Evolutionary conservation across 2,329 filamentous ascomycete species (phyloP).

Genomic region (Exophiala lecanii-corni): DNA sequence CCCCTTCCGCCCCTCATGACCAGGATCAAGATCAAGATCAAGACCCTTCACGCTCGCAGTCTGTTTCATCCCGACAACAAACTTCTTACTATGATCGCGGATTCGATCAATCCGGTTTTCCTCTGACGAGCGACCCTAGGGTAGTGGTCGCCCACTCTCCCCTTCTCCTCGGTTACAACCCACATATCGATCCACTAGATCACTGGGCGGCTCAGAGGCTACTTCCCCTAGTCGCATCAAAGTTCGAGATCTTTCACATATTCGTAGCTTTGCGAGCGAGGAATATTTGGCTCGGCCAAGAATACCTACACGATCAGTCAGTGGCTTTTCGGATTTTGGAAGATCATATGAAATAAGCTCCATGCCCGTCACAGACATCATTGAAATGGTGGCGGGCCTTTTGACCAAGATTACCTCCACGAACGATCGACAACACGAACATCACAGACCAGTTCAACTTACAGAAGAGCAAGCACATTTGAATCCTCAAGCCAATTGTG

Average conservation of each 20-base stretch:
- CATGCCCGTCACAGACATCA: slow-evolving; percentile 96
- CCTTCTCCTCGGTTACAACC: slow-evolving; percentile 44
- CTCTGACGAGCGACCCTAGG: slow-evolving; percentile 29
- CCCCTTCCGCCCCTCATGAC: slow-evolving; percentile 5
- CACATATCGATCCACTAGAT: slow-evolving; percentile 41
- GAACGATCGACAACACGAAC: slow-evolving; percentile 91
- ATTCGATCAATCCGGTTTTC: slow-evolving; percentile 28
- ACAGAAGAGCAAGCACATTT: slow-evolving; percentile 56
- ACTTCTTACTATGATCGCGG: slow-evolving; percentile 19
- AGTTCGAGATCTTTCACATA: slow-evolving; percentile 83
- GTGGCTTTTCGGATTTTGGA: slow-evolving; percentile 46
- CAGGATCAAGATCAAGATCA: slow-evolving; percentile 13
- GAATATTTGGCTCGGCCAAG: slow-evolving; percentile 61
- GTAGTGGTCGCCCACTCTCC: slow-evolving; percentile 36
- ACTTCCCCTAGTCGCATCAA: slow-evolving; percentile 61
- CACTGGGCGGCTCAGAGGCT: slow-evolving; percentile 38
- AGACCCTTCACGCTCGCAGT: slow-evolving; percentile 7
- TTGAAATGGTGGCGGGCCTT: slow-evolving; percentile 96
- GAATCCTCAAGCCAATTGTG: slow-evolving; percentile 62
- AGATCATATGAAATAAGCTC: slow-evolving; percentile 88
- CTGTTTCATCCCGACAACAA: slow-evolving; percentile 11
- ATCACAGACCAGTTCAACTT: slow-evolving; percentile 68
- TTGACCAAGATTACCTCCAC: slow-evolving; percentile 96
- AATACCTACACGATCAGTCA: slow-evolving; percentile 37
- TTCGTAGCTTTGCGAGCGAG: slow-evolving; percentile 79